Base-by-base conservation (phyloP, 306 rosid genomes). In the Leucaena leucocephala region DNA sequence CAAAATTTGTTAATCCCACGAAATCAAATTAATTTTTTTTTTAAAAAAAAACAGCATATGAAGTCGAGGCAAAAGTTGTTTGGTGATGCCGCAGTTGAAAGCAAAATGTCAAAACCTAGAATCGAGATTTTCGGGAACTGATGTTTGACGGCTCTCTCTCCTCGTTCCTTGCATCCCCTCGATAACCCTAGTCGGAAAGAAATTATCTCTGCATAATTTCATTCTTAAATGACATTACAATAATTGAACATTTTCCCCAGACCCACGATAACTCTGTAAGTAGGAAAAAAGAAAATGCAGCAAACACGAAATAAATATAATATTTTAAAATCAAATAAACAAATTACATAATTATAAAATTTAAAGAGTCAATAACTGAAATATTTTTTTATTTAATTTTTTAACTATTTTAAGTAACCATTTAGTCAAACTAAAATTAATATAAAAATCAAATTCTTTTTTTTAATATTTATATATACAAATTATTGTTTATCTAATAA, bases 91-190 rank as follows among this genome's bases (percentile, higher is more conserved):
- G 80, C 82, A 84, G 89, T 81, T 86, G 89, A 85, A 88, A 90
- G 98, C 96, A 94, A 94, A 89, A 94, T 90, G 98, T 91, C 98
- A 94, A 90, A 90, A 92, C 4, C 97, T 82, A 89, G 81, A 85
- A 74, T 82, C 86, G 84, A 78, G 42, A 65, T 78, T 87, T 87
- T 84, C 36, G 64, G 64, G 64, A 22, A 58, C 64, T 58, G 64
- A 58, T 58, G 64, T 58, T 58, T 58, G 64, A 58, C 64, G 36
- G 64, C 64, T 58, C 64, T 22, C 35, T 22, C 64, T 58, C 64
- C 64, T 58, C 64, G 64, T 58, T 58, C 7, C 64, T 21, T 3
- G 64, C 36, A 22, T 58, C 36, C 9, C 36, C 64, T 57, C 34
- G 34, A n/a, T 54, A 54, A 54, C 11, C 27, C 61, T n/a, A 54